These are phyloP conservation scores for Echinosophora koreensis DNA, from an alignment of 306 rosid genomes.

Conservation along the genomic window DNA sequence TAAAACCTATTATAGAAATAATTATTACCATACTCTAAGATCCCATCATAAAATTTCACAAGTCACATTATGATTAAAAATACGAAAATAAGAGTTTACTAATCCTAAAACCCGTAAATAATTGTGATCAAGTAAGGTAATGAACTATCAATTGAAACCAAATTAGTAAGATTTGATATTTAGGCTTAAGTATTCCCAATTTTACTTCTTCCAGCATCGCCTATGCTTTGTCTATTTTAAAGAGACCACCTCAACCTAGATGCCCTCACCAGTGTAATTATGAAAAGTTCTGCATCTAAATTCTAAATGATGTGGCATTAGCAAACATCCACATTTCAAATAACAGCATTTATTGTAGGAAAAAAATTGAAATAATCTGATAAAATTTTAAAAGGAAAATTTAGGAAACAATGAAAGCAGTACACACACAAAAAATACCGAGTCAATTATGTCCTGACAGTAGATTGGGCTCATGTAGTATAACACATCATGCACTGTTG, in stretches of 20 bases:
- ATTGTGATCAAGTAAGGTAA: background rate
- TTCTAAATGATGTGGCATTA: conserved; percentile 29
- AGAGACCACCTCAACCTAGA: background rate
- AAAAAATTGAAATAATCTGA: conserved; percentile 25
- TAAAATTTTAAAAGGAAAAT: conserved; percentile 14
- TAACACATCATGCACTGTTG: conserved; percentile 95
- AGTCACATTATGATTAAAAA: background rate
- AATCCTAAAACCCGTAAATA: background rate
- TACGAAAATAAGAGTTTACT: background rate
- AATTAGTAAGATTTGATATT: conserved; percentile 1
- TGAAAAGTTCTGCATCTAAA: conserved; percentile 24
- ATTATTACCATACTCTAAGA: background rate
- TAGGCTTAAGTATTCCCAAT: background rate
- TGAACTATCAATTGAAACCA: background rate
- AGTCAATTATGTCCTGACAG: conserved; percentile 90
- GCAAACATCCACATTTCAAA: conserved; percentile 12
- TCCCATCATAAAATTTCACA: background rate
- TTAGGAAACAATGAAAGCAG: conserved; percentile 22
- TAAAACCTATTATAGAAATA: background rate
- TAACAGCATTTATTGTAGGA: conserved; percentile 18
- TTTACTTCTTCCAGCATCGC: background rate
- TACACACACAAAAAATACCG: conserved; percentile 60
- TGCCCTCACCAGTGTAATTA: conserved; percentile 1
- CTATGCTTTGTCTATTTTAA: background rate
- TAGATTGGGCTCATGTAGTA: conserved; percentile 99